A percentile compares a stretch with the other conserved stretches of the same genome.
phyloP scores from a whole-genome alignment of 768 basidiomycete genomes.

The Lanmaoa pseudosensibilis region DNA sequence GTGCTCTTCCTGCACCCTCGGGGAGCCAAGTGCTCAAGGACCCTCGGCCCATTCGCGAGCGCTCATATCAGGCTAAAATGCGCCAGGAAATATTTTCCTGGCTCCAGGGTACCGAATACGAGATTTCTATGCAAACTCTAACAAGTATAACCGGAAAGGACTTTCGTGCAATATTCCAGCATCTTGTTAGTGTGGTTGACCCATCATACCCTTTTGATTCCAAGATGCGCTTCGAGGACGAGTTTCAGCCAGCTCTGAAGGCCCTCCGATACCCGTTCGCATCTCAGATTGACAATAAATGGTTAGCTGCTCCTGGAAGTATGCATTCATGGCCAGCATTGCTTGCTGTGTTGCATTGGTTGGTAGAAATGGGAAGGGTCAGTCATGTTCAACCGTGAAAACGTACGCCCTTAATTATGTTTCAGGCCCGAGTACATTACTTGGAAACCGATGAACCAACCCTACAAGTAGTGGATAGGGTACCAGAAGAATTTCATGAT shows the following conservation, averaged over 20 bases:
- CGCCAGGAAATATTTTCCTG: conserved; percentile 74
- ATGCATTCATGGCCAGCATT: conserved; percentile 92
- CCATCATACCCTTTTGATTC: conserved; percentile 60
- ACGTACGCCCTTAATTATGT: background rate
- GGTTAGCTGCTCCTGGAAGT: conserved; percentile 83
- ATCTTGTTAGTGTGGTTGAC: conserved; percentile 71
- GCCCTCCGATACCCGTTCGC: conserved; percentile 81
- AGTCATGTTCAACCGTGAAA: conserved; percentile 15
- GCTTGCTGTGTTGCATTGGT: conserved; percentile 89
- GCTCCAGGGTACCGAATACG: conserved; percentile 63
- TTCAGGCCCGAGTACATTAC: conserved; percentile 42
- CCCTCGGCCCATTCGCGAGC: conserved; percentile 74
- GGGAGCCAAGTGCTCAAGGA: conserved; percentile 66
- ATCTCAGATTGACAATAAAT: conserved; percentile 77
- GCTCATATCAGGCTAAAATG: conserved; percentile 71
- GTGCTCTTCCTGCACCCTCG: conserved; percentile 44
- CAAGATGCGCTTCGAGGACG: conserved; percentile 71
- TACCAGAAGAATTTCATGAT: conserved; percentile 78
- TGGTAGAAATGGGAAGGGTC: conserved; percentile 84
- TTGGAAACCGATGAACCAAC: conserved; percentile 66
- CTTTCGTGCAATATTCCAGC: conserved; percentile 81
- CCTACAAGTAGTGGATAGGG: conserved; percentile 54
- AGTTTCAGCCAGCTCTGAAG: conserved; percentile 73
- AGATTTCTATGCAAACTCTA: conserved; percentile 67
- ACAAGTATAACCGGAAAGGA: conserved; percentile 83